A percentile compares a stretch with the other conserved stretches of the same genome.
These are phyloP conservation scores for Shiraia sp. DNA, from an alignment of 2,329 filamentous ascomycete species.

Conservation along the genomic window DNA sequence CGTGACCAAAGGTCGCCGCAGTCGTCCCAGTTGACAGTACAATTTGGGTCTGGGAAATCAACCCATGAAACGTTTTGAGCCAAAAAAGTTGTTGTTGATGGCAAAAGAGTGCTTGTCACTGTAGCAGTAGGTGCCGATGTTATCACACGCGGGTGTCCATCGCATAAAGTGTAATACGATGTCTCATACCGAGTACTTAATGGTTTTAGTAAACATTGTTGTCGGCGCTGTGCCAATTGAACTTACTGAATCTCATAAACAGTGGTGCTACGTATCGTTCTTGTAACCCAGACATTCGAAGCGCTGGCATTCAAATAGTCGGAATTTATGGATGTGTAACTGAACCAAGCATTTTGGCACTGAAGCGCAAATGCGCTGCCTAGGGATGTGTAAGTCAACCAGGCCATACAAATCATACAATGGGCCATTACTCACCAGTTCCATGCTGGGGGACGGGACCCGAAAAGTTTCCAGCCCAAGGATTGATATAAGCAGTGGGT, in stretches of 20 bases:
- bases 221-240: no score
- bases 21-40: constrained; percentile 17
- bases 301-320: constrained; percentile 9
- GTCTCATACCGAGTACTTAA: constrained; percentile 14
- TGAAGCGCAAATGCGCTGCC: constrained; percentile 17
- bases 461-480: constrained; percentile 21
- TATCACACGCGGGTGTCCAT: constrained; percentile 21
- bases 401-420: background rate
- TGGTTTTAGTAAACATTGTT: background rate
- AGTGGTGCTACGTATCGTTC: constrained; percentile 13
- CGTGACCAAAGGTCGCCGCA: constrained; percentile 16
- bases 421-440: constrained; percentile 6
- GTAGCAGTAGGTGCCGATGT: constrained; percentile 16
- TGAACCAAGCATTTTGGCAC: constrained; percentile 20
- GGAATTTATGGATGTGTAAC: constrained; percentile 10
- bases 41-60: constrained; percentile 10
- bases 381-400: background rate
- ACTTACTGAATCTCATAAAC: constrained; percentile 14
- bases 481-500: constrained; percentile 13
- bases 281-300: constrained; percentile 4
- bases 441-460: constrained; percentile 11
- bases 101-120: constrained; percentile 9
- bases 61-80: constrained; percentile 4
- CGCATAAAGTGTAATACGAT: constrained; percentile 16
- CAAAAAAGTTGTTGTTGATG: constrained; percentile 15